Evolutionary conservation across 805 yeast genomes (phyloP).

Genomic region (Kodamaea jinghongensis): DNA sequence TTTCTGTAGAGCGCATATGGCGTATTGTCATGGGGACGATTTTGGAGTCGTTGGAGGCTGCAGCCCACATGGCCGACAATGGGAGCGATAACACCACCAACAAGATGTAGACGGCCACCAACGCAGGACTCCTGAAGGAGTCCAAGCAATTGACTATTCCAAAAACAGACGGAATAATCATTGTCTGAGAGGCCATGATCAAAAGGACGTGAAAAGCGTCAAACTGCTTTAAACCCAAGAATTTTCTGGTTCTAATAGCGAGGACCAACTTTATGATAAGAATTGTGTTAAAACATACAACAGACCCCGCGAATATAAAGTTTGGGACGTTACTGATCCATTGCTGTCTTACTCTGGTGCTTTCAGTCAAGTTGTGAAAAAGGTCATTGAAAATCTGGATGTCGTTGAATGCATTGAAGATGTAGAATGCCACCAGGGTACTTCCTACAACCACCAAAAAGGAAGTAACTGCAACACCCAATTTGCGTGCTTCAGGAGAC

Average conservation of each 20-base stretch:
- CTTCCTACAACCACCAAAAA: slow-evolving; percentile 46
- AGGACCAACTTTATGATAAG: slow-evolving; percentile 60
- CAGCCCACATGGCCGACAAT: slow-evolving; percentile 86
- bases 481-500: slow-evolving; percentile 46
- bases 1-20: not conserved
- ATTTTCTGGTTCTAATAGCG: slow-evolving; percentile 72
- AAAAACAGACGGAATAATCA: slow-evolving; percentile 72
- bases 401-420: slow-evolving; percentile 48
- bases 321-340: slow-evolving; percentile 53
- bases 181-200: slow-evolving; percentile 79
- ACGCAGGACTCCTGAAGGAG: slow-evolving; percentile 34
- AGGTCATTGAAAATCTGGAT: slow-evolving; percentile 21
- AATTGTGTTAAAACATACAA: slow-evolving; percentile 58
- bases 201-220: slow-evolving; percentile 77
- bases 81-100: slow-evolving; percentile 75
- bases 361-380: slow-evolving; percentile 8
- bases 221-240: slow-evolving; percentile 77
- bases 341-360: not conserved
- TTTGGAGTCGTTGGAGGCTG: slow-evolving; percentile 52
- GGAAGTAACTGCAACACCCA: slow-evolving; percentile 39
- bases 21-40: slow-evolving; percentile 11
- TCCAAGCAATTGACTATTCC: slow-evolving; percentile 50
- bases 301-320: slow-evolving; percentile 66
- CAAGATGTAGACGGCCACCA: slow-evolving; percentile 52
- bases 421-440: slow-evolving; percentile 57